These are phyloP conservation scores for Paramecium biaurelia DNA, from an alignment of 73 alveolate species.

Conservation along the genomic window DNA sequence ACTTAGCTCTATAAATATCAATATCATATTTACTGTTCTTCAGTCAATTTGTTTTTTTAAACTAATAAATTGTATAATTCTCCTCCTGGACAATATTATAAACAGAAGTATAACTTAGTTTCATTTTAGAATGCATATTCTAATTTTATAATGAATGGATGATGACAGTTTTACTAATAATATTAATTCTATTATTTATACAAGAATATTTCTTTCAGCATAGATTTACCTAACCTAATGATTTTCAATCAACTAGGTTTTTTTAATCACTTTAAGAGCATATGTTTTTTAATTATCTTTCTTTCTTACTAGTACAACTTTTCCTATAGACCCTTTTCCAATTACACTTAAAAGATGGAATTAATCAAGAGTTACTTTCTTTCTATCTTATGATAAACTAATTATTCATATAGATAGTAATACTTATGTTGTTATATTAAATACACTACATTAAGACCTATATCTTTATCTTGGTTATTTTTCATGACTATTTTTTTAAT, in stretches of 20 bases:
- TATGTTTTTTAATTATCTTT: slow-evolving; percentile 60
- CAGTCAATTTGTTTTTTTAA: slow-evolving; percentile 24
- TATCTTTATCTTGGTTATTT: not conserved
- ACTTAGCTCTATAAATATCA: slow-evolving; percentile 63
- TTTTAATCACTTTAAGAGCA: slow-evolving; percentile 68
- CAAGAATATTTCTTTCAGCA: slow-evolving; percentile 75
- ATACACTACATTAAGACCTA: not conserved
- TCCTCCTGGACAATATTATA: slow-evolving; percentile 88
- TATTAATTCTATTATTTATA: slow-evolving; percentile 39
- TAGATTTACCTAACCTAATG: slow-evolving; percentile 66
- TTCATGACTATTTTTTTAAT: not conserved
- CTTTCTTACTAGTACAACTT: slow-evolving; percentile 63
- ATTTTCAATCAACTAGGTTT: slow-evolving; percentile 50
- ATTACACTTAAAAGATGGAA: slow-evolving; percentile 52
- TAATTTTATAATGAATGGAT: slow-evolving; percentile 82
- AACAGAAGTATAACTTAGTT: slow-evolving; percentile 70
- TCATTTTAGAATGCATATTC: slow-evolving; percentile 84
- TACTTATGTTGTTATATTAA: not conserved
- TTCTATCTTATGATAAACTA: not conserved
- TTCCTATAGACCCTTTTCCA: slow-evolving; percentile 70
- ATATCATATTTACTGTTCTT: slow-evolving; percentile 11
- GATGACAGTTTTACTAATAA: not conserved
- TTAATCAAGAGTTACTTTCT: not conserved
- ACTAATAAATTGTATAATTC: slow-evolving; percentile 63
- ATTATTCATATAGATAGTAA: not conserved